Conservation (phyloP, 495 filamentous ascomycete species). For the Tuber magnatum region DNA sequence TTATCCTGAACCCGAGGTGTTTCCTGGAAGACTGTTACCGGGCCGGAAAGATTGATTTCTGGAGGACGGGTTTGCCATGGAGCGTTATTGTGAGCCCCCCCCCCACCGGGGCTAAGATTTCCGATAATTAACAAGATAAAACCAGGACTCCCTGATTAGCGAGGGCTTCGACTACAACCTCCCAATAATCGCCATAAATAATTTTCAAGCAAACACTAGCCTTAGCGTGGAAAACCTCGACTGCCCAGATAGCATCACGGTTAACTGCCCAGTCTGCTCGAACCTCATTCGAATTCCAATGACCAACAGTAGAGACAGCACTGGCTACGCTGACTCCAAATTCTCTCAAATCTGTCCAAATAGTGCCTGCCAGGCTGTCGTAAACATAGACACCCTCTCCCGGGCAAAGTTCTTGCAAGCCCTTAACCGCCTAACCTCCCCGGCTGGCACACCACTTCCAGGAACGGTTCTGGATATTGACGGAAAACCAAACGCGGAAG, state of each 20-base stretch:
- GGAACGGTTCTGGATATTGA: neutral
- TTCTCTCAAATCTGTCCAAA: neutral
- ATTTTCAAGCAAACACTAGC: neutral
- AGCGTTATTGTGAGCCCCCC: slow-evolving; percentile 42
- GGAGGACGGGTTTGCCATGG: slow-evolving; percentile 66
- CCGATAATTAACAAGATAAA: neutral
- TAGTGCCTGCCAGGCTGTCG: neutral
- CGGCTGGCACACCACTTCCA: neutral
- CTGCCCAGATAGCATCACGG: neutral
- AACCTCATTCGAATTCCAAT: neutral
- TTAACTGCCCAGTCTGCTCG: neutral
- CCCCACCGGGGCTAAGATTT: neutral
- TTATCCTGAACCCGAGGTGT: slow-evolving; percentile 69
- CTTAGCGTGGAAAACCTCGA: neutral
- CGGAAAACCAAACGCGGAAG: slow-evolving; percentile 14
- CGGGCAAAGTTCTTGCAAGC: neutral
- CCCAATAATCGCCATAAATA: neutral
- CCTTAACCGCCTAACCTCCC: neutral
- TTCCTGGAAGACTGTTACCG: slow-evolving; percentile 72
- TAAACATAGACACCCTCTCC: neutral
- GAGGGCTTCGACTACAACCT: neutral
- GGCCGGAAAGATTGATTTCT: slow-evolving; percentile 53
- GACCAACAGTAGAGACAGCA: neutral
- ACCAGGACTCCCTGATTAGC: neutral
- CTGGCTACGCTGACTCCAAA: neutral